Conservation (phyloP, 2,329 filamentous ascomycete species). For the Alternaria postmessia region DNA sequence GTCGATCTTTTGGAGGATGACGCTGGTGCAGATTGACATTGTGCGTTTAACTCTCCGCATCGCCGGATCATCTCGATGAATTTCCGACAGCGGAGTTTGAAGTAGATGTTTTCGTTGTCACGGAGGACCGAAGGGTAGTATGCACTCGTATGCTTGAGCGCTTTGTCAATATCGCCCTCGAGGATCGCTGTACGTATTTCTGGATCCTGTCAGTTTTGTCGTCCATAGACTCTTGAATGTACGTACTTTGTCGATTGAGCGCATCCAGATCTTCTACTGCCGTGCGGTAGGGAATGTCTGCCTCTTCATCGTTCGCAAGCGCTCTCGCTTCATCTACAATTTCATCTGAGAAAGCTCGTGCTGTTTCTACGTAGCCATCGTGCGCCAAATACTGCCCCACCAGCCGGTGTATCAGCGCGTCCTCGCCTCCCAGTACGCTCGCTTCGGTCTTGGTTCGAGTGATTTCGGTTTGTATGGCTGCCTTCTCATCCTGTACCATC, state of each 20-base stretch:
- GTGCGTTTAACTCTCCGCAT: conserved; percentile 54
- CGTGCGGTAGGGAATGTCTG: conserved; percentile 64
- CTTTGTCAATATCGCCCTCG: conserved; percentile 89
- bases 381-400: conserved; percentile 90
- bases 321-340: conserved; percentile 76
- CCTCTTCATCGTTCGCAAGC: conserved; percentile 65
- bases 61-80: conserved; percentile 83
- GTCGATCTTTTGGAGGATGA: conserved; percentile 42
- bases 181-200: conserved; percentile 87
- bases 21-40: conserved; percentile 32
- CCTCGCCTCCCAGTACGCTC: conserved; percentile 66
- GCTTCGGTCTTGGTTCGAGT: conserved; percentile 26
- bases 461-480: conserved; percentile 46
- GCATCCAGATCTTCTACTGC: conserved; percentile 86
- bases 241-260: conserved; percentile 81
- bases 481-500: conserved; percentile 65
- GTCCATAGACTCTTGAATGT: neutral
- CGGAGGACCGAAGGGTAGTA: conserved; percentile 83
- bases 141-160: conserved; percentile 79
- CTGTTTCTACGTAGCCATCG: conserved; percentile 94
- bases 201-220: conserved; percentile 51
- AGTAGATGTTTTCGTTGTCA: conserved; percentile 84
- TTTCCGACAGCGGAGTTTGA: conserved; percentile 86
- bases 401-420: conserved; percentile 80
- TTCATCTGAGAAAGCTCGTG: conserved; percentile 85